A percentile compares a stretch with the other conserved stretches of the same genome.
phyloP scores from a whole-genome alignment of 2,329 filamentous ascomycete genomes.

The Phialophora chinensis region DNA sequence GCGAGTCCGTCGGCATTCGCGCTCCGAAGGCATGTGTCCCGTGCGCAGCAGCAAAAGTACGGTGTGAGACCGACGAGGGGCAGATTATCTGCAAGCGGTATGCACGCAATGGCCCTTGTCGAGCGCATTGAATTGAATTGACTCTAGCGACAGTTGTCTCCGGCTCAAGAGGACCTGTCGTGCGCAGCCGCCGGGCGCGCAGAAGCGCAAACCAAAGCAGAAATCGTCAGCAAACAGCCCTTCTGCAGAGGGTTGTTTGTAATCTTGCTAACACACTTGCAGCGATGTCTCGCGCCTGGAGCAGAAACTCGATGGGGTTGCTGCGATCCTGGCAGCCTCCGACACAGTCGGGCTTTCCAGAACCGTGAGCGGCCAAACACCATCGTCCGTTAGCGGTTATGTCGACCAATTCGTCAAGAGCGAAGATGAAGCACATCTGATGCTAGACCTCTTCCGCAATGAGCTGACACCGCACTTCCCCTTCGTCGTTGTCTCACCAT shows the following conservation, averaged over 20 bases:
- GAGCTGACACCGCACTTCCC: slow-evolving; percentile 41
- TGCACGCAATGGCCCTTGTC: background rate
- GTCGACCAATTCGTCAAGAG: slow-evolving; percentile 20
- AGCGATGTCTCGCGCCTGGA: slow-evolving; percentile 40
- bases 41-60: slow-evolving; percentile 34
- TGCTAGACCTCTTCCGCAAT: slow-evolving; percentile 30
- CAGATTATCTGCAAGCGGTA: slow-evolving; percentile 33
- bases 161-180: slow-evolving; percentile 42
- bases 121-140: background rate
- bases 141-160: slow-evolving; percentile 38
- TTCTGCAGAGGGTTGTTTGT: background rate
- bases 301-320: slow-evolving; percentile 42
- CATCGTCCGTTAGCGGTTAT: slow-evolving; percentile 8
- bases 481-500: slow-evolving; percentile 38
- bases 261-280: background rate
- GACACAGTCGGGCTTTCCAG: background rate
- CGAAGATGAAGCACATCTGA: slow-evolving; percentile 28
- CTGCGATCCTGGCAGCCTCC: slow-evolving; percentile 38
- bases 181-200: slow-evolving; percentile 40
- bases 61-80: slow-evolving; percentile 28
- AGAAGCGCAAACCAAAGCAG: slow-evolving; percentile 34
- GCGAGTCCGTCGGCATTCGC: slow-evolving; percentile 18
- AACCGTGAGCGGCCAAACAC: background rate
- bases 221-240: slow-evolving; percentile 8
- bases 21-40: slow-evolving; percentile 32